These are phyloP conservation scores for Candida orba DNA, from an alignment of 805 yeast genomes.

Conservation along the genomic window DNA sequence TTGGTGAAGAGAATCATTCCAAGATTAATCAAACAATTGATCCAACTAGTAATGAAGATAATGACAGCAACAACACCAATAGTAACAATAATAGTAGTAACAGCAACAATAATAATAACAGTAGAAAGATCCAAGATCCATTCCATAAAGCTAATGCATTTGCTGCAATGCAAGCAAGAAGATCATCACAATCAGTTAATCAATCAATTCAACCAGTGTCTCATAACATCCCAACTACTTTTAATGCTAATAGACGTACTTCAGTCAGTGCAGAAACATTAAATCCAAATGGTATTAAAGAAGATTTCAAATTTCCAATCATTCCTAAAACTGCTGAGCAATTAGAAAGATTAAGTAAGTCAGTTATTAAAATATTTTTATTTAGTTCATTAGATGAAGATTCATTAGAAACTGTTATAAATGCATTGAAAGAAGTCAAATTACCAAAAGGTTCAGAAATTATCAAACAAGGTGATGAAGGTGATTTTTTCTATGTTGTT, in stretches of 20 bases:
- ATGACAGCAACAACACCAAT: neutral
- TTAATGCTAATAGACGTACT: slow-evolving; percentile 78
- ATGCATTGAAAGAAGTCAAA: slow-evolving; percentile 73
- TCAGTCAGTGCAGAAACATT: slow-evolving; percentile 87
- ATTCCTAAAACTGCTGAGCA: slow-evolving; percentile 59
- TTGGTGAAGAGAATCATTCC: slow-evolving; percentile 17
- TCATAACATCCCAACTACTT: slow-evolving; percentile 45
- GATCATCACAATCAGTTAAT: slow-evolving; percentile 12
- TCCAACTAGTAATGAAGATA: slow-evolving; percentile 9
- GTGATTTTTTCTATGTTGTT: slow-evolving; percentile 84
- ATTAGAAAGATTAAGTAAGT: slow-evolving; percentile 55
- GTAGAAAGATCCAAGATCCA: neutral
- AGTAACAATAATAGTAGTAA: neutral
- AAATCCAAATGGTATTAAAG: slow-evolving; percentile 62
- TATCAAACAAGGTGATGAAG: slow-evolving; percentile 89
- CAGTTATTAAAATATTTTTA: slow-evolving; percentile 75
- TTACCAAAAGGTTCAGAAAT: slow-evolving; percentile 55
- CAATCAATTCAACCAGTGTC: slow-evolving; percentile 9
- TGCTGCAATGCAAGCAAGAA: slow-evolving; percentile 9
- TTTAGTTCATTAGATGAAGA: slow-evolving; percentile 78
- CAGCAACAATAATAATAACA: neutral
- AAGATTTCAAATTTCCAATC: slow-evolving; percentile 67
- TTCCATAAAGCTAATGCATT: slow-evolving; percentile 6
- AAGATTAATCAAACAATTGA: slow-evolving; percentile 15
- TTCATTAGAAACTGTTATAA: slow-evolving; percentile 67